Conservation (phyloP, 129 eudicot species). For the Centrapalus pauciflorus region DNA sequence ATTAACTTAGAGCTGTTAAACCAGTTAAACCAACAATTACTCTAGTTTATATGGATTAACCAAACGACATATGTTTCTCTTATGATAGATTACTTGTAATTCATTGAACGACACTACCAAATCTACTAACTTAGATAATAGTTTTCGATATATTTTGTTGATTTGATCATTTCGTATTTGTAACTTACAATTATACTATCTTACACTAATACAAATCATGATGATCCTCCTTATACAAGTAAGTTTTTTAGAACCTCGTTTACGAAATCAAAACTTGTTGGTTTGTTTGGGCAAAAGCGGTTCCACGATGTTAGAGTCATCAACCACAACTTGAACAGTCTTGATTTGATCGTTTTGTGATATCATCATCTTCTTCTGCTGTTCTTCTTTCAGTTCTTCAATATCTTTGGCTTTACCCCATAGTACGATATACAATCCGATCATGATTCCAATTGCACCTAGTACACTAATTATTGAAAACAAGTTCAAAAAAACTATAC, state of each 20-base stretch:
- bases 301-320: constrained; percentile 45
- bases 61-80: too few species aligned
- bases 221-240: neutral
- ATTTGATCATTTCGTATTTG: too few species aligned
- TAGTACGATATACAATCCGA: constrained; percentile 60
- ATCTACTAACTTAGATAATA: too few species aligned
- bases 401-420: constrained; percentile 82
- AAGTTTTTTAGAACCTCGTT: neutral
- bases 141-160: neutral
- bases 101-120: neutral
- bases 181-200: constrained; percentile 9
- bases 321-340: constrained; percentile 16
- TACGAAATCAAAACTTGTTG: neutral
- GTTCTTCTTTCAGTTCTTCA: constrained; percentile 24
- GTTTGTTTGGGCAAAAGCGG: constrained; percentile 43
- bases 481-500: neutral
- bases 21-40: too few species aligned
- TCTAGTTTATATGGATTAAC: too few species aligned
- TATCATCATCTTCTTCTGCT: constrained; percentile 9
- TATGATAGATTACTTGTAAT: neutral
- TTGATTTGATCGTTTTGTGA: constrained; percentile 22
- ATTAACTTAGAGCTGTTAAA: too few species aligned
- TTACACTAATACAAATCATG: neutral
- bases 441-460: constrained; percentile 58
- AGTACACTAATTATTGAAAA: constrained; percentile 49